Evolutionary conservation across 495 filamentous ascomycete genomes (phyloP).

Genomic region (Lindgomyces ingoldianus): DNA sequence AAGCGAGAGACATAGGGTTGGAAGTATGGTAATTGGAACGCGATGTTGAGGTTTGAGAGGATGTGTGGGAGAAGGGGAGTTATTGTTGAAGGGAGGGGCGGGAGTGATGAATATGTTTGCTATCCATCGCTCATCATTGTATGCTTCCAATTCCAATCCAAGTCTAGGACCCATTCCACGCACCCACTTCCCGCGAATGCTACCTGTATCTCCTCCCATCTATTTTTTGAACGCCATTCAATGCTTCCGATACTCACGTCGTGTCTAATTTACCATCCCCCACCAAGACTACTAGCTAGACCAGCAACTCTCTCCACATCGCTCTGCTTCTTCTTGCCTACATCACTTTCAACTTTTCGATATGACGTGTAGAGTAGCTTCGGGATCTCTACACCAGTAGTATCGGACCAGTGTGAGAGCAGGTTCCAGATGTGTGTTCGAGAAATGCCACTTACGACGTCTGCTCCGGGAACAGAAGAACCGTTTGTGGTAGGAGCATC

Average conservation of each 20-base stretch:
- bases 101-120: too few relatives aligned
- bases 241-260: not conserved
- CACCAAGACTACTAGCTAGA: constrained; percentile 87
- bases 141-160: too few relatives aligned
- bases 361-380: constrained; percentile 83
- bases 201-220: not conserved
- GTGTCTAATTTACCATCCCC: constrained; percentile 77
- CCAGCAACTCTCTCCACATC: constrained; percentile 84
- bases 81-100: too few relatives aligned
- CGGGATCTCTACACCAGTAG: constrained; percentile 68
- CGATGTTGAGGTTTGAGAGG: too few relatives aligned
- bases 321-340: constrained; percentile 69
- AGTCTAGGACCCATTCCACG: not conserved
- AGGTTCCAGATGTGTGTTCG: constrained; percentile 53
- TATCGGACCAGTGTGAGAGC: constrained; percentile 69
- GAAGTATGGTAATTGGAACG: too few relatives aligned
- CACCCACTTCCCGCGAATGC: not conserved
- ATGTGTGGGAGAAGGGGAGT: too few relatives aligned
- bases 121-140: too few relatives aligned
- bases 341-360: constrained; percentile 89
- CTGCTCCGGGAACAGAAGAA: constrained; percentile 17
- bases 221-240: constrained; percentile 10
- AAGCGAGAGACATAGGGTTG: too few relatives aligned
- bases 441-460: constrained; percentile 56
- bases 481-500: constrained; percentile 20